Evolutionary conservation across 176 grass and related monocot species (phyloP), one percentile per base, ranked within the genome.

Genomic region (Phyllostachys edulis): DNA sequence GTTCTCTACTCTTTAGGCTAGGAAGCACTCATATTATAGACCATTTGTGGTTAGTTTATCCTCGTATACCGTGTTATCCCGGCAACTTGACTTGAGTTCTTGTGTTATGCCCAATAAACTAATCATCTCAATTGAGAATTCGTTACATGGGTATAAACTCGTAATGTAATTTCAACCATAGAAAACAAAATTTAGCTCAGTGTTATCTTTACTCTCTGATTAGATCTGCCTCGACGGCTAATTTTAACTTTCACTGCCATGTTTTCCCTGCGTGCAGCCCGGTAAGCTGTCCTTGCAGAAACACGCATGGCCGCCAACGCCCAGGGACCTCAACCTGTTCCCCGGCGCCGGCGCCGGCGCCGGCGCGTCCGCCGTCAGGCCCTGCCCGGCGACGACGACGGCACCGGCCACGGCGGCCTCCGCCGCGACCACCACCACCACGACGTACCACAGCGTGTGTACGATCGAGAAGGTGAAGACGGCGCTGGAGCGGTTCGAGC

Each of bases 371-470:
- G 38, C 41, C 0, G 0, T 46, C 32, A 63, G 73, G 7, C 78
- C 72, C 21, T 67, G 8, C 80, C 56, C 72, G 1, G 17, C 49
- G 27, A 9, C 84, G 40, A 1, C 59, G 56, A 9, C 39, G 1
- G 10, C 56, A 4, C 24, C 63, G 0, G 73, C 41, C 10, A 46
- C 82, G 13, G 77, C 81, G 10, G 46, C 78, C 17, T 17, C 69
- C 14, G 62, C 13, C 62, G 8, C 62, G 62, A 12, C n/a, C 6
- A 4, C 78, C 12, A 5, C 46, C 18, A 78, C 75, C 0, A 69
- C 74, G 14, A 89, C 79, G 75, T 94, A 94, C 89, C 91, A 90
- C 77, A 99, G 96, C 88, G 96, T 99, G 62, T 99, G 93, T 82
- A 95, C 93, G 17, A 92, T 95, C 57, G 93, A 95, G 82, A 95